Conservation (phyloP, 345 rosid species). For the Trapa incisa region DNA sequence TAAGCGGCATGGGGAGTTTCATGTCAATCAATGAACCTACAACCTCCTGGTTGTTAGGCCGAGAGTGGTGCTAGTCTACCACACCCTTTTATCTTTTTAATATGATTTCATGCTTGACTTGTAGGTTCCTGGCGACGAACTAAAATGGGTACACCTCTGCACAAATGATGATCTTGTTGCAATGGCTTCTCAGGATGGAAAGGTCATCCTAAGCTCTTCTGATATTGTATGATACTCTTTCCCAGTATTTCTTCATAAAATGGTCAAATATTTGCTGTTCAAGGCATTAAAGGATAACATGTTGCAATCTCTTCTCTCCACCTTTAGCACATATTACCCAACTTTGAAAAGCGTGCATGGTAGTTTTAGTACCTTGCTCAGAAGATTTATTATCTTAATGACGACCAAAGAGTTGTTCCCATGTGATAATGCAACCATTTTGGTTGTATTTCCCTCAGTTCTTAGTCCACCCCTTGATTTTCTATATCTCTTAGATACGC, state of each 20-base stretch:
- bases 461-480: neutral
- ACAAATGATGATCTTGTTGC: slow-evolving; percentile 81
- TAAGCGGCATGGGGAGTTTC: neutral
- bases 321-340: neutral
- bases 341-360: neutral
- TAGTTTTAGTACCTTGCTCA: neutral
- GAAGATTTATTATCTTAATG: neutral
- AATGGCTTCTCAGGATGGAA: slow-evolving; percentile 94
- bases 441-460: neutral
- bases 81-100: neutral
- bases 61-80: no score
- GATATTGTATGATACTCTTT: slow-evolving; percentile 42
- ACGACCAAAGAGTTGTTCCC: neutral
- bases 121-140: slow-evolving; percentile 88
- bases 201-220: slow-evolving; percentile 73
- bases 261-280: neutral
- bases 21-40: neutral
- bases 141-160: slow-evolving; percentile 89
- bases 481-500: slow-evolving; percentile 40
- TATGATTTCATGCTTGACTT: slow-evolving; percentile 12
- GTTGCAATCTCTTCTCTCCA: neutral
- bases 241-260: neutral
- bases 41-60: no score
- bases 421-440: neutral
- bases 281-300: neutral